Evolutionary conservation across 441 rosid species (phyloP).

Genomic region (Aquilaria agallochum): DNA sequence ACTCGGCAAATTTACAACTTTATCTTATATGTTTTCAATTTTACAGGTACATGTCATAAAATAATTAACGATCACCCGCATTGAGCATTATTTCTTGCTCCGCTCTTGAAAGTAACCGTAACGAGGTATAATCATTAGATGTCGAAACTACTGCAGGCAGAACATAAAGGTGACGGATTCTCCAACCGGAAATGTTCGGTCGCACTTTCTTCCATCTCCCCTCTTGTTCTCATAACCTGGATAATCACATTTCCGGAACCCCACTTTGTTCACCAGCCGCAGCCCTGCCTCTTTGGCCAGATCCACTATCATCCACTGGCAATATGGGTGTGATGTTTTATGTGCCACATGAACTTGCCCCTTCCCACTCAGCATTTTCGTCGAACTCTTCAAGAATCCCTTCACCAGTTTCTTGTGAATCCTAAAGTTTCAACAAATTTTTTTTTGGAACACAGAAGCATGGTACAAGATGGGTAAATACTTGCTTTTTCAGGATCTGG

Average conservation of each 20-base stretch:
- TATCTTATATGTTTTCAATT: no score
- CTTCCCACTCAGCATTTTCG: conserved; percentile 19
- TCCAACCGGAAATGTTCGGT: neutral
- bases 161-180: conserved; percentile 2
- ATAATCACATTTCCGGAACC: conserved; percentile 17
- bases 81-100: no score
- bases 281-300: conserved; percentile 21
- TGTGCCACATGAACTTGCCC: conserved; percentile 33
- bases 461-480: no score
- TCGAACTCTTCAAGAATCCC: conserved; percentile 26
- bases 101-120: no score
- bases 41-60: no score
- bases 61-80: no score
- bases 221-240: conserved; percentile 30
- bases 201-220: conserved; percentile 14
- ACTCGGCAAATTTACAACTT: no score
- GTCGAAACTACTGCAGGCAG: no score
- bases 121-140: no score
- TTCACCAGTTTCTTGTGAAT: conserved; percentile 15
- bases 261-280: conserved; percentile 1
- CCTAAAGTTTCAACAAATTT: neutral
- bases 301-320: conserved; percentile 15
- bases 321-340: conserved; percentile 29
- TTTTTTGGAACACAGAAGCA: no score
- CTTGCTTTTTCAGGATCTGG: no score